Evolutionary conservation across 495 filamentous ascomycete species (phyloP).

Genomic region (Hypoxylon cercidicola): DNA sequence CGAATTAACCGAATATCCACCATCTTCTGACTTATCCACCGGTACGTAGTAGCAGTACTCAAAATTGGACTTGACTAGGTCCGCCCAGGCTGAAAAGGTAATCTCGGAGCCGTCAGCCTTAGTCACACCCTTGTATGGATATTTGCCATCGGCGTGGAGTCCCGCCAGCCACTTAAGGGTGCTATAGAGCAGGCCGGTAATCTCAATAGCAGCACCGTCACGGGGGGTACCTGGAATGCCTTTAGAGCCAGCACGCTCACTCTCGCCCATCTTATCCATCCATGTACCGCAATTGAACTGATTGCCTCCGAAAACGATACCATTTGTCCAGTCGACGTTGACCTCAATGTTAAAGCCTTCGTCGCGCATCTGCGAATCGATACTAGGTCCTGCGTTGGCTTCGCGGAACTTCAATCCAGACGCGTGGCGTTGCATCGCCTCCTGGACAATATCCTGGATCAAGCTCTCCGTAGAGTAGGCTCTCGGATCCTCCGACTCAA

Average conservation of each 20-base stretch:
- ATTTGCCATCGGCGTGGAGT: slow-evolving; percentile 72
- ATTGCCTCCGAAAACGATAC: slow-evolving; percentile 92
- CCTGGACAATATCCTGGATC: slow-evolving; percentile 89
- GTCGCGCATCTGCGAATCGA: slow-evolving; percentile 93
- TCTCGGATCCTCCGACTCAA: slow-evolving; percentile 77
- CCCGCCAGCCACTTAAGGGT: slow-evolving; percentile 80
- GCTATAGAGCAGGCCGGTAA: slow-evolving; percentile 91
- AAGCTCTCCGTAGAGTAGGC: slow-evolving; percentile 87
- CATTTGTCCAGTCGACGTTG: slow-evolving; percentile 90
- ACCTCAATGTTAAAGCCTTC: slow-evolving; percentile 93
- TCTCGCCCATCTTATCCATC: slow-evolving; percentile 99
- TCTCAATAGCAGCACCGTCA: slow-evolving; percentile 95
- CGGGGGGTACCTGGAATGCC: slow-evolving; percentile 95
- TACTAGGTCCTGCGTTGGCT: slow-evolving; percentile 86
- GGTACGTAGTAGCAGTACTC: slow-evolving; percentile 92
- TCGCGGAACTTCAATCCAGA: slow-evolving; percentile 89
- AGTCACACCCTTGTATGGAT: slow-evolving; percentile 76
- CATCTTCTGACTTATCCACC: slow-evolving; percentile 70
- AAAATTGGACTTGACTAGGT: slow-evolving; percentile 83
- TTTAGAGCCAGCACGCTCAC: slow-evolving; percentile 87
- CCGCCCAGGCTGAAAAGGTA: slow-evolving; percentile 82
- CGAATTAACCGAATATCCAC: slow-evolving; percentile 80
- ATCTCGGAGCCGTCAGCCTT: slow-evolving; percentile 68
- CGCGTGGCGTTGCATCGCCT: slow-evolving; percentile 91
- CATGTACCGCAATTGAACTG: slow-evolving; percentile 97